These are phyloP conservation scores for Xylaria polymorpha DNA, from an alignment of 2,329 filamentous ascomycete genomes.

Conservation along the genomic window DNA sequence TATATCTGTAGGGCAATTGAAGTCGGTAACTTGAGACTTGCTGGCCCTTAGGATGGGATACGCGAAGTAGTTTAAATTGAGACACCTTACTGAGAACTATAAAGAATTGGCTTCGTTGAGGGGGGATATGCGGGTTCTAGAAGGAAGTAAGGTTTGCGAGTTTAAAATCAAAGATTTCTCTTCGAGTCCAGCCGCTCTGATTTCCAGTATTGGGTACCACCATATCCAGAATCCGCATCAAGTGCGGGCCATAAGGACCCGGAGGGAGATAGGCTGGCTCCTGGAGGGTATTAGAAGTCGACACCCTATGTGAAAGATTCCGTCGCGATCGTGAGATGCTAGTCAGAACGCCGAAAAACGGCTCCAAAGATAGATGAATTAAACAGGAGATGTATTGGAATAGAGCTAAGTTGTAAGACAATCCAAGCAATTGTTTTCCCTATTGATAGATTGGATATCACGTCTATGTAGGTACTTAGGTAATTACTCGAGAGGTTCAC, in stretches of 20 bases:
- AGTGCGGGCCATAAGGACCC: not conserved
- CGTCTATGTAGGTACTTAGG: too few relatives aligned
- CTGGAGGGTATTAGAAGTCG: not conserved
- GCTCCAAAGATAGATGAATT: constrained; percentile 12
- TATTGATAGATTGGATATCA: not conserved
- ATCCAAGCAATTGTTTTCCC: not conserved
- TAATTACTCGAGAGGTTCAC: too few relatives aligned
- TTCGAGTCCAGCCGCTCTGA: not conserved
- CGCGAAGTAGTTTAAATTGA: not conserved
- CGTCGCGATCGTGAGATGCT: constrained; percentile 8
- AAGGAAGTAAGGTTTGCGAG: not conserved
- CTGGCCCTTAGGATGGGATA: constrained; percentile 11
- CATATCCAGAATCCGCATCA: not conserved
- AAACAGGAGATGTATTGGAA: constrained; percentile 17
- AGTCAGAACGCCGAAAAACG: not conserved
- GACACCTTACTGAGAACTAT: constrained; percentile 12
- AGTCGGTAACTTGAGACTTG: constrained; percentile 22
- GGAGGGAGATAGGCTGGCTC: constrained; percentile 15
- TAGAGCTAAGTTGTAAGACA: not conserved
- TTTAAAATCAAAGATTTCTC: constrained; percentile 1
- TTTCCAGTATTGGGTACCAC: not conserved
- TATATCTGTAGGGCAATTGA: constrained; percentile 15
- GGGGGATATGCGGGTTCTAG: not conserved
- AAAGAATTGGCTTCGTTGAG: constrained; percentile 3
- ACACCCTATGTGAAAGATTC: not conserved